A percentile compares a stretch with the other conserved stretches of the same genome.
phyloP scores from a whole-genome alignment of 2,329 filamentous ascomycete species.

The Fusarium sp. region DNA sequence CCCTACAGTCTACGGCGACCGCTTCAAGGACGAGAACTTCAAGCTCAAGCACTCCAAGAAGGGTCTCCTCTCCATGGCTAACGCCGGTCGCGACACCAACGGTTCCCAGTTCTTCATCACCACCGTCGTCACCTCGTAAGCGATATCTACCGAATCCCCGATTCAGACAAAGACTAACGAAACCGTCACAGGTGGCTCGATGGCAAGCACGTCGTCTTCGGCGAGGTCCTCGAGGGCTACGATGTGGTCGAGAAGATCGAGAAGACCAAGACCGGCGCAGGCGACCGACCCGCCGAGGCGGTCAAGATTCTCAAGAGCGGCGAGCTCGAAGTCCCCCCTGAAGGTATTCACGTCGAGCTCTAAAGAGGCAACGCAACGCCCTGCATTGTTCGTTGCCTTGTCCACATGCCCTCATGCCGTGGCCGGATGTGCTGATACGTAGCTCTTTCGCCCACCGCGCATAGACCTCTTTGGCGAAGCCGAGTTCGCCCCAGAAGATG shows the following conservation, averaged over 20 bases:
- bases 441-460: slow-evolving; percentile 31
- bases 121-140: slow-evolving; percentile 77
- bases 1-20: slow-evolving; percentile 75
- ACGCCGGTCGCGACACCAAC: slow-evolving; percentile 84
- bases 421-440: slow-evolving; percentile 48
- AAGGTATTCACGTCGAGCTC: slow-evolving; percentile 94
- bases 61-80: slow-evolving; percentile 85
- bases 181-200: slow-evolving; percentile 72
- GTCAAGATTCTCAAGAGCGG: slow-evolving; percentile 85
- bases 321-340: slow-evolving; percentile 80
- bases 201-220: slow-evolving; percentile 85
- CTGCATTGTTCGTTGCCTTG: slow-evolving; percentile 39
- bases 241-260: slow-evolving; percentile 82
- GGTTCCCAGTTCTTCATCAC: slow-evolving; percentile 93
- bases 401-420: slow-evolving; percentile 11
- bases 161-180: slow-evolving; percentile 9
- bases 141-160: slow-evolving; percentile 2
- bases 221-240: slow-evolving; percentile 86
- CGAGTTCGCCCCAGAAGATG: slow-evolving; percentile 31
- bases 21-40: slow-evolving; percentile 92
- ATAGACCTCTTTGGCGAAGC: slow-evolving; percentile 45
- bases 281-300: slow-evolving; percentile 72
- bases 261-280: slow-evolving; percentile 66
- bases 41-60: slow-evolving; percentile 91
- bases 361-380: slow-evolving; percentile 58